A percentile compares a stretch with the other conserved stretches of the same genome.
Conservation (phyloP, 169 alveolate genomes). For the Plasmodium gonderi region DNA sequence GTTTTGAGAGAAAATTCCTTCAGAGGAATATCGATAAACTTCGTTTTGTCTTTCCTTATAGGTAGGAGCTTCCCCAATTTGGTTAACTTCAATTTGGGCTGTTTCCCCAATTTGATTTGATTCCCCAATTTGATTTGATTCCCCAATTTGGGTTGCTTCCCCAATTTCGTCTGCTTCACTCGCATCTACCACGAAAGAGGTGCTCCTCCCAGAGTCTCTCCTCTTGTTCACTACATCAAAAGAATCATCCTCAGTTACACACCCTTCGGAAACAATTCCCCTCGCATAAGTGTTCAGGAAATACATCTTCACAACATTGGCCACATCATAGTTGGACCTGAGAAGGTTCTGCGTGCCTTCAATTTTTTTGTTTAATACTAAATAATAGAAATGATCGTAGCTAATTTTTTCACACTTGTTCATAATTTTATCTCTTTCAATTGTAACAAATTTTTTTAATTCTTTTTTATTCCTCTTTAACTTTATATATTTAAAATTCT, state of each 20-base stretch:
- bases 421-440: constrained; percentile 24
- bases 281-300: constrained; percentile 71
- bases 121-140: no score
- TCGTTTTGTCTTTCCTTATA: no score
- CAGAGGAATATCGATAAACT: no score
- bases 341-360: constrained; percentile 75
- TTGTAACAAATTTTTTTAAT: constrained; percentile 22
- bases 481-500: neutral
- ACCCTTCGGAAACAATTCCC: constrained; percentile 18
- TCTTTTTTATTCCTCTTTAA: constrained; percentile 22
- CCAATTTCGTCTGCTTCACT: no score
- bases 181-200: no score
- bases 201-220: no score
- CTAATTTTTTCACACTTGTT: constrained; percentile 26
- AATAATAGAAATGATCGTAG: constrained; percentile 33
- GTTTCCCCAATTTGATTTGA: no score
- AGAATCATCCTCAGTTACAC: neutral
- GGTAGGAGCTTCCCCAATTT: no score
- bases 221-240: neutral
- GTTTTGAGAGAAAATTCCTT: no score
- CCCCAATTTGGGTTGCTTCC: no score
- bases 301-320: constrained; percentile 66
- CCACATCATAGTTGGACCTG: constrained; percentile 79
- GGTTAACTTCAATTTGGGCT: no score
- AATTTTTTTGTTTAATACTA: constrained; percentile 15